Base-by-base conservation (phyloP, 2,329 filamentous ascomycete genomes). In the Arthrobotrys conoides region DNA sequence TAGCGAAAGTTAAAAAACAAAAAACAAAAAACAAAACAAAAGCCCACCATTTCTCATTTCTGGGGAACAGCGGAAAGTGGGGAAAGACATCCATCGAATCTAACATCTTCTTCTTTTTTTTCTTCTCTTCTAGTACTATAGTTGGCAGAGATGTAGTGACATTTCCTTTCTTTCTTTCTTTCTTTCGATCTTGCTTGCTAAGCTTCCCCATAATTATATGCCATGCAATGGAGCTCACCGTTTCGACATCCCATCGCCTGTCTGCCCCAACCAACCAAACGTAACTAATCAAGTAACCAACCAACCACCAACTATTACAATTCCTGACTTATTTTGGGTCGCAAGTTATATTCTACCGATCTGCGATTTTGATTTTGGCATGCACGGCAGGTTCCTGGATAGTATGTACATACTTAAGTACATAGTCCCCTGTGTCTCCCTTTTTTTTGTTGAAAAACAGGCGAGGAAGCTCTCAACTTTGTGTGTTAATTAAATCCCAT, bases 1-100 rank as follows among this genome's bases (percentile, higher is more conserved):
- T 44, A 24, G 57, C 33, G 30, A 38, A 46, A 46, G 44, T 18
- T 4, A 46, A 46, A 49, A 33, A 57, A 57, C n/a, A n/a, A n/a
- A n/a, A n/a, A n/a, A n/a, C n/a, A n/a, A n/a, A n/a, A n/a, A n/a
- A n/a, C n/a, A n/a, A n/a, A n/a, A n/a, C n/a, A n/a, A n/a, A n/a
- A n/a, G n/a, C n/a, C n/a, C n/a, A n/a, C n/a, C n/a, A n/a, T 1
- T n/a, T n/a, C 30, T 20, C 38, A 5, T 30, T 41, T 59, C 57
- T 61, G 36, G 57, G 57, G 36, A 61, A 61, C 36, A 61, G 20
- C 57, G 57, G 57, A 44, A 61, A 61, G 57, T 61, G 57, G 57
- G 36, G 57, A 61, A n/a, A 38, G 22, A 12, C 16, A 16, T 59
- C 5, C 18, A 46, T 24, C 48, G 20, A 14, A 51, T 51, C 10